Base-by-base conservation (phyloP, 345 rosid genomes). In the Ailanthus altissimus region DNA sequence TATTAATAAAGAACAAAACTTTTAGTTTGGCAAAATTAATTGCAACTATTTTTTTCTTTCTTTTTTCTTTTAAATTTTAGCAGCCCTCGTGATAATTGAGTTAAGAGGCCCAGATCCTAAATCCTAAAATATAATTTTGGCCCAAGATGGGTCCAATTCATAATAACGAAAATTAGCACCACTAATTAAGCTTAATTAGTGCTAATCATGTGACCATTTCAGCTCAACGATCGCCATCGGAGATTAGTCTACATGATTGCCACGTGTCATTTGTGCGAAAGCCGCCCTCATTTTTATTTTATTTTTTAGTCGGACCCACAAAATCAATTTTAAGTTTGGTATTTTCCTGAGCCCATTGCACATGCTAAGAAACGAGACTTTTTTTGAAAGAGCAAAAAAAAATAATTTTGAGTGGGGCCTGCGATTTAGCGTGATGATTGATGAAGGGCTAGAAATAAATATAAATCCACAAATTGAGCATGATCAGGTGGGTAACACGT, bases 401-500 rank as follows among this genome's bases (percentile, higher is more conserved):
- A n/a, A n/a, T n/a, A n/a, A n/a, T 3, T 26, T 25, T 18, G 13
- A 46, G 63, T 66, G 79, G 81, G 78, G 69, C 81, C 76, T 6
- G 38, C n/a, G n/a, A n/a, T n/a, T n/a, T n/a, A n/a, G 0, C 4
- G 11, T 12, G 4, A 6, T 5, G 47, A 14, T 11, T 49, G 47
- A 62, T 47, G 56, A 2, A 32, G 68, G 77, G 77, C 69, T 25
- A 0, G 58, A 62, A 61, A 28, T 62, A 62, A n/a, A n/a, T n/a
- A n/a, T n/a, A n/a, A n/a, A n/a, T n/a, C n/a, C n/a, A n/a, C n/a
- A n/a, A n/a, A n/a, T n/a, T n/a, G 14, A 59, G 38, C 45, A 69
- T 57, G 66, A 78, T 42, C 71, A 1, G 42, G 46, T 36, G 80
- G 75, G 62, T 28, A 59, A 54, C 83, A 83, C 76, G 83, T 73